Evolutionary conservation across 192 early-diverging fungal genomes (phyloP).

Genomic region (Phlyctochytrium bullatum): DNA sequence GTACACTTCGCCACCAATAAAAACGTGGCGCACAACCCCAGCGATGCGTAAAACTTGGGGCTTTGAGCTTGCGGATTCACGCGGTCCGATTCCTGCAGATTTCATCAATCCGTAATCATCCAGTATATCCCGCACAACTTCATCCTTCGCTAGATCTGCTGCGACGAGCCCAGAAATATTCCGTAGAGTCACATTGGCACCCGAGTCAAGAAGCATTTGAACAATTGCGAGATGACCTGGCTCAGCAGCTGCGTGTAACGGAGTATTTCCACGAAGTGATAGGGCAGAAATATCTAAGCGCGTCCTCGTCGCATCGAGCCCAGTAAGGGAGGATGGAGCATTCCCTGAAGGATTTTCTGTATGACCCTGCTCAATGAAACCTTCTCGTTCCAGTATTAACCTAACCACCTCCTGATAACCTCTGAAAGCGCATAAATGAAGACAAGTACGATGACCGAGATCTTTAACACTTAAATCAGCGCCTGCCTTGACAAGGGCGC

Average conservation of each 20-base stretch:
- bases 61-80: not conserved
- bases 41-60: conserved; percentile 10
- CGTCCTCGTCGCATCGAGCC: not conserved
- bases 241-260: conserved; percentile 30
- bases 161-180: conserved; percentile 21
- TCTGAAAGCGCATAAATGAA: conserved; percentile 16
- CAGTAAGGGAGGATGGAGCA: no score
- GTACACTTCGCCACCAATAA: not conserved
- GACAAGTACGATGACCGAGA: conserved; percentile 8
- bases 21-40: conserved; percentile 4
- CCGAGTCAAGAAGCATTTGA: conserved; percentile 20
- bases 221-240: conserved; percentile 23
- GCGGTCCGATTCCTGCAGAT: not conserved
- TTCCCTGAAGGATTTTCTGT: conserved; percentile 2
- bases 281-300: conserved; percentile 5
- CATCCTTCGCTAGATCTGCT: conserved; percentile 22
- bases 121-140: conserved; percentile 13
- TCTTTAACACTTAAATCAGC: conserved; percentile 10
- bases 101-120: conserved; percentile 11
- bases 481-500: not conserved
- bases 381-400: not conserved
- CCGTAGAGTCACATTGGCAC: conserved; percentile 7
- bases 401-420: conserved; percentile 8
- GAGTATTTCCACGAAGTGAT: conserved; percentile 28
- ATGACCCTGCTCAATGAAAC: not conserved